A percentile compares a stretch with the other conserved stretches of the same genome.
Conservation (phyloP, 345 rosid genomes). For the Angophora floribunda region DNA sequence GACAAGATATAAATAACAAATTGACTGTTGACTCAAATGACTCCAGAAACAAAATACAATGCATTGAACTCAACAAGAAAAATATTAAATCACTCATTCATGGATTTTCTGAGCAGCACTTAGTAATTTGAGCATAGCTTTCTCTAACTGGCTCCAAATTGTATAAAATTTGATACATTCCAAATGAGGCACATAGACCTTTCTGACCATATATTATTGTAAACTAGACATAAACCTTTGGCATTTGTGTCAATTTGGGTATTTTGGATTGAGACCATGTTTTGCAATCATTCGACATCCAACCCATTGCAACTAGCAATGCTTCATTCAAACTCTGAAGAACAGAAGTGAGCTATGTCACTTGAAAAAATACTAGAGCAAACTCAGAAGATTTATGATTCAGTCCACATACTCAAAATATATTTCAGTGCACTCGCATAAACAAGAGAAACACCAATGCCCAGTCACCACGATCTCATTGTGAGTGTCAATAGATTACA, state of each 20-base stretch:
- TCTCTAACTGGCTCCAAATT: not conserved
- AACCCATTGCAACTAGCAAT: not conserved
- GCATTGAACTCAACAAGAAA: not conserved
- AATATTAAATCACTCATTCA: not conserved
- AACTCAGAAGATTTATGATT: not conserved
- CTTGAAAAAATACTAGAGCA: not conserved
- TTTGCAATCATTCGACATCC: not conserved
- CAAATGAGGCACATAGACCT: not conserved
- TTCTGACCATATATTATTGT: not conserved
- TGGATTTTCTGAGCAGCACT: not conserved
- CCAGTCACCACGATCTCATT: not conserved
- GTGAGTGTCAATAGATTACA: not conserved
- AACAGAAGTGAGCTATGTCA: not conserved
- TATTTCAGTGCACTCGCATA: not conserved
- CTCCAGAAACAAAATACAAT: not conserved
- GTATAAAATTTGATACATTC: not conserved
- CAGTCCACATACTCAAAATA: not conserved
- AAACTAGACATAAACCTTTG: not conserved
- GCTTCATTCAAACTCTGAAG: not conserved
- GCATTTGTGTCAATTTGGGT: no score
- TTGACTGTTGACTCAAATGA: not conserved
- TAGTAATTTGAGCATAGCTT: not conserved
- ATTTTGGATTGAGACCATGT: not conserved
- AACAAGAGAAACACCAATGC: not conserved
- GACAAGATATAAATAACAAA: not conserved